These are phyloP conservation scores for Penicillium sp. DNA, from an alignment of 2,329 filamentous ascomycete species.

Conservation along the genomic window DNA sequence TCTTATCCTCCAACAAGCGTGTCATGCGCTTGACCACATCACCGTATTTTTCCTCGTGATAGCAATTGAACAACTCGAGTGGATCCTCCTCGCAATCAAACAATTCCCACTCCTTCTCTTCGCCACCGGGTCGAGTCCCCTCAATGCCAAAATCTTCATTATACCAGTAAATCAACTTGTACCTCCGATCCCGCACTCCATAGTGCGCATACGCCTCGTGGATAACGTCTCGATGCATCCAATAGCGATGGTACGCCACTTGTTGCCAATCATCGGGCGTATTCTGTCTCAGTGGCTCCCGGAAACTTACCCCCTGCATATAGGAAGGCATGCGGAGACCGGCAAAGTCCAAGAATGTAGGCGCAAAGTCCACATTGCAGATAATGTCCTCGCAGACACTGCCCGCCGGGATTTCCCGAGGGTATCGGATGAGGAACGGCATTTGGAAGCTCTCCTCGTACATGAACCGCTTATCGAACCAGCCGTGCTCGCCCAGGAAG, in stretches of 20 bases:
- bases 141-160: slow-evolving; percentile 51
- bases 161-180: slow-evolving; percentile 62
- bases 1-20: slow-evolving; percentile 49
- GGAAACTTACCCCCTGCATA: slow-evolving; percentile 56
- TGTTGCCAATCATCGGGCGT: slow-evolving; percentile 53
- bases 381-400: slow-evolving; percentile 52
- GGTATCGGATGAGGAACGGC: slow-evolving; percentile 55
- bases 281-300: slow-evolving; percentile 36
- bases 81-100: slow-evolving; percentile 57
- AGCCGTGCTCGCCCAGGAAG: slow-evolving; percentile 60
- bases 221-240: slow-evolving; percentile 57
- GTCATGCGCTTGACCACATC: slow-evolving; percentile 47
- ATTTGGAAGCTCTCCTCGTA: slow-evolving; percentile 61
- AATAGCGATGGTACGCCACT: slow-evolving; percentile 58
- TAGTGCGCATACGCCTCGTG: slow-evolving; percentile 57
- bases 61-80: slow-evolving; percentile 53
- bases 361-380: slow-evolving; percentile 58
- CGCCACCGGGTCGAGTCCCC: slow-evolving; percentile 45
- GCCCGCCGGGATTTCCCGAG: slow-evolving; percentile 42
- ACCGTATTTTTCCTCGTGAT: slow-evolving; percentile 41
- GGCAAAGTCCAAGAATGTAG: slow-evolving; percentile 53
- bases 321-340: slow-evolving; percentile 46
- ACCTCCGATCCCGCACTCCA: slow-evolving; percentile 53
- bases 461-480: slow-evolving; percentile 62
- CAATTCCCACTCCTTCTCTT: slow-evolving; percentile 56